phyloP scores from a whole-genome alignment of 2,329 filamentous ascomycete genomes.

The Phialophora verrucosa region DNA sequence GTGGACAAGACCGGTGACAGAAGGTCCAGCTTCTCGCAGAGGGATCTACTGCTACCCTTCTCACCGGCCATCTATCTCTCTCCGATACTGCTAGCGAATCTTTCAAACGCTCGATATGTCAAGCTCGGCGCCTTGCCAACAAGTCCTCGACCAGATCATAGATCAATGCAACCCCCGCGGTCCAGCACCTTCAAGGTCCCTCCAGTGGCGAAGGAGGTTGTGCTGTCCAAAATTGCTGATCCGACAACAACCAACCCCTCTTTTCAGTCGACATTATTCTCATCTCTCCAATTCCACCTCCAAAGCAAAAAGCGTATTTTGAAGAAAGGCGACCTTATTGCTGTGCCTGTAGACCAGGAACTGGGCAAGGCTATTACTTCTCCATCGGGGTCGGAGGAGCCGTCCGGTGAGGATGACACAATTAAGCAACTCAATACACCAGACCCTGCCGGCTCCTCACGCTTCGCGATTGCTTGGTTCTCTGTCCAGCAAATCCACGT shows the following conservation, averaged over 20 bases:
- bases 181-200: constrained; percentile 52
- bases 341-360: constrained; percentile 84
- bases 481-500: constrained; percentile 60
- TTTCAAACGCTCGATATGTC: constrained; percentile 78
- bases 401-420: constrained; percentile 74
- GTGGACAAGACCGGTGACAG: constrained; percentile 57
- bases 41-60: constrained; percentile 48
- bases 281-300: constrained; percentile 87
- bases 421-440: constrained; percentile 49
- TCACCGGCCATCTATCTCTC: constrained; percentile 77
- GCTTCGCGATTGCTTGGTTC: constrained; percentile 73
- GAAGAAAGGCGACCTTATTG: constrained; percentile 85
- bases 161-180: constrained; percentile 25
- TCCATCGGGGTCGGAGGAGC: constrained; percentile 60
- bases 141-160: constrained; percentile 34
- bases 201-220: constrained; percentile 76
- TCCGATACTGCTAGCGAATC: constrained; percentile 83
- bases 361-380: constrained; percentile 83
- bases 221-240: constrained; percentile 84
- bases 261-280: constrained; percentile 83
- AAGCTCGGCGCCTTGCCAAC: constrained; percentile 69
- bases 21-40: constrained; percentile 61
- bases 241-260: constrained; percentile 84
- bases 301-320: constrained; percentile 80
- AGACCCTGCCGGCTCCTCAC: constrained; percentile 20